Percentiles rank a stretch among this genome's conserved stretches.
Evolutionary conservation across 805 yeast genomes (phyloP).

Genomic region (Sugiyamaella floridensis): DNA sequence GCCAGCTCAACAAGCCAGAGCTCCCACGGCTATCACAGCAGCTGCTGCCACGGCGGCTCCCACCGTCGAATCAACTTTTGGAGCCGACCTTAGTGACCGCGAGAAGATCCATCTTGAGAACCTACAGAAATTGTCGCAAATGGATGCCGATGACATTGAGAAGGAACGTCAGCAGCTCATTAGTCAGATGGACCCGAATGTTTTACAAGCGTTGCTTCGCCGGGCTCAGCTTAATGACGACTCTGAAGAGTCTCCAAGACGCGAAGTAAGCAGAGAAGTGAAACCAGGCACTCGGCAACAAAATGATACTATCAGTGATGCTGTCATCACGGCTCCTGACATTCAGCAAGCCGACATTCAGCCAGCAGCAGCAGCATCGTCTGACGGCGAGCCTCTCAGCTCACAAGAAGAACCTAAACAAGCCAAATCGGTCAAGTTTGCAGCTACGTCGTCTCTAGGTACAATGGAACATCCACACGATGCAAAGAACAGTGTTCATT

Average conservation of each 20-base stretch:
- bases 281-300: no score
- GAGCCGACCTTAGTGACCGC: conserved; percentile 44
- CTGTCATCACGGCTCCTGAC: no score
- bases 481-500: conserved; percentile 38
- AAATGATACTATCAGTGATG: no score
- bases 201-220: conserved; percentile 39
- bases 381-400: no score
- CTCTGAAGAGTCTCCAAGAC: background rate
- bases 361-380: no score
- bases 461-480: background rate
- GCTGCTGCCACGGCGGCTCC: conserved; percentile 2
- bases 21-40: background rate
- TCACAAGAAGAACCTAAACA: no score
- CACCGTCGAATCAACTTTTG: conserved; percentile 5
- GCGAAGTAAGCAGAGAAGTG: no score
- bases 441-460: conserved; percentile 1
- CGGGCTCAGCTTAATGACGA: conserved; percentile 34
- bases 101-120: conserved; percentile 76
- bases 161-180: conserved; percentile 61
- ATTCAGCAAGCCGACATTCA: no score
- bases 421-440: no score
- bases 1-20: background rate
- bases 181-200: conserved; percentile 58
- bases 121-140: conserved; percentile 47
- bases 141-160: conserved; percentile 61